Base-by-base conservation (phyloP, 75 land plant species). In the Pinus tabuliformis region DNA sequence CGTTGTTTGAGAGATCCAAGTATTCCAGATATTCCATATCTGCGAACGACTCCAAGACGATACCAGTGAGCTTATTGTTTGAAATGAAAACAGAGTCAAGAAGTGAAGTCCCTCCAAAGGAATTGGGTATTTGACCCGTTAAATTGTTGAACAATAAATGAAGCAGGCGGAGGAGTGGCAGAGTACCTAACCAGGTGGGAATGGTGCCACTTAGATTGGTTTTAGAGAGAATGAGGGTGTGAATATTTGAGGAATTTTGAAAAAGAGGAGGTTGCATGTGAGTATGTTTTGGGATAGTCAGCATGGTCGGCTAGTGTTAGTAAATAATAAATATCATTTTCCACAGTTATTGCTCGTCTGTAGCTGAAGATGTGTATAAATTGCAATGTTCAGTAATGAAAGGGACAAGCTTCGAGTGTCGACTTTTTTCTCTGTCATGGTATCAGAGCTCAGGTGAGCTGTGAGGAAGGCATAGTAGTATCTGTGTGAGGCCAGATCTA, bases 261-360 rank as follows among this genome's bases (percentile, higher is more conserved):
- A 84, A 13, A 79, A 59, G 1, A 79, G 57, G 11, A 14, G 78
- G 15, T 70, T 62, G 17, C 87, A 85, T 33, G 76, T 30, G 36
- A 88, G 75, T 14, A 5, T 0, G 78, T 88, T 88, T 59, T 73
- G 33, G 6, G 88, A 81, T 14, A 89, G 82, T n/a, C n/a, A n/a
- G n/a, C n/a, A n/a, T n/a, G n/a, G n/a, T n/a, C n/a, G n/a, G n/a
- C n/a, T n/a, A n/a, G n/a, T n/a, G n/a, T n/a, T n/a, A n/a, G n/a
- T n/a, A n/a, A n/a, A n/a, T n/a, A n/a, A n/a, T n/a, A n/a, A n/a
- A n/a, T n/a, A n/a, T n/a, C n/a, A n/a, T n/a, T n/a, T n/a, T n/a
- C n/a, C n/a, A n/a, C n/a, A n/a, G n/a, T n/a, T n/a, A n/a, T n/a
- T n/a, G n/a, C n/a, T n/a, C n/a, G n/a, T n/a, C n/a, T n/a, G n/a